phyloP scores from a whole-genome alignment of 768 basidiomycete genomes.

The Boletus rex-veris region DNA sequence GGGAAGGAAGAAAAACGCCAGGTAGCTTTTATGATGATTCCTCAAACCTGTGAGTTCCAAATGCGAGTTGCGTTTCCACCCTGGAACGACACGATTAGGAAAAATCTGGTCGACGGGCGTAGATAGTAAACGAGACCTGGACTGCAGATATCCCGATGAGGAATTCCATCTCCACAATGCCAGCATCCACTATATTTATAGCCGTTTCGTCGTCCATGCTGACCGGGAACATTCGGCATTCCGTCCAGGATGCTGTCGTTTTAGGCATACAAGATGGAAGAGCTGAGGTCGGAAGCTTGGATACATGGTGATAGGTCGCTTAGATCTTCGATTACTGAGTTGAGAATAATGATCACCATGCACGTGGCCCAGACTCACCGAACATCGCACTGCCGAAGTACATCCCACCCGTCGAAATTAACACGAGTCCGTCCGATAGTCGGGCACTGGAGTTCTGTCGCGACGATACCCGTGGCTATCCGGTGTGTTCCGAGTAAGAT shows the following conservation, averaged over 20 bases:
- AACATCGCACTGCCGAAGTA: background rate
- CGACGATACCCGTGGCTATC: constrained; percentile 3
- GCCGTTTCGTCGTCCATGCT: background rate
- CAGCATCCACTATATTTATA: background rate
- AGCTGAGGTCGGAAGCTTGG: background rate
- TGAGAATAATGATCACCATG: background rate
- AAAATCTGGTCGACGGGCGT: background rate
- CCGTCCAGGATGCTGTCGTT: background rate
- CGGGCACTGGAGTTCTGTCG: background rate
- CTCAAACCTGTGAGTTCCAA: constrained; percentile 2
- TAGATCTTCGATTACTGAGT: background rate
- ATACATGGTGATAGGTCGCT: background rate
- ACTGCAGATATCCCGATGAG: background rate
- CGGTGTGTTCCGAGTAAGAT: constrained; percentile 2
- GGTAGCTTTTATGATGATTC: constrained; percentile 15
- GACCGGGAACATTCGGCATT: background rate
- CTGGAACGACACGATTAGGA: background rate
- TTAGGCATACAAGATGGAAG: background rate
- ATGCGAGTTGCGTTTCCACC: background rate
- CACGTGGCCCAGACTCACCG: background rate
- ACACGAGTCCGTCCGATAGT: background rate
- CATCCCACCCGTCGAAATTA: background rate
- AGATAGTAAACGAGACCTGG: background rate
- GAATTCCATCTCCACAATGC: background rate
- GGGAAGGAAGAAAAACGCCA: background rate